Conservation (phyloP, 2,329 filamentous ascomycete species). For the Diaporthe destruens region DNA sequence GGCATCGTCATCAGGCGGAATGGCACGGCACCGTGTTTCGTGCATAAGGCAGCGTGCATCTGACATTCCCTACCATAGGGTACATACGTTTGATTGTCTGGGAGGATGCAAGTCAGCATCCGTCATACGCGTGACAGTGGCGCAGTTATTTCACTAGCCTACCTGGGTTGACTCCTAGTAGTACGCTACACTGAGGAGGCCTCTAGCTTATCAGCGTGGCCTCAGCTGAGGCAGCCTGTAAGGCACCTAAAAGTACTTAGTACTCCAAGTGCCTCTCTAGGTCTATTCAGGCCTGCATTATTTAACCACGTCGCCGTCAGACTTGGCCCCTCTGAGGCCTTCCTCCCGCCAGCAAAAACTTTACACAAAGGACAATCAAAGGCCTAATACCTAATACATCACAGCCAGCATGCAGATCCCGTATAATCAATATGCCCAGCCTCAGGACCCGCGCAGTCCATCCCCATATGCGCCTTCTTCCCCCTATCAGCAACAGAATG, state of each 20-base stretch:
- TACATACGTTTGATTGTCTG: neutral
- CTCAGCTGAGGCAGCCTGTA: slow-evolving; percentile 9
- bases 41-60: neutral
- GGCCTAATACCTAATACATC: too few relatives aligned
- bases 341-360: too few relatives aligned
- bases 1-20: neutral
- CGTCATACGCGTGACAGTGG: neutral
- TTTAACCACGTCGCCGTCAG: neutral
- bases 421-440: slow-evolving; percentile 28
- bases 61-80: neutral
- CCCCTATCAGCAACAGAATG: slow-evolving; percentile 25
- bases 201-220: neutral
- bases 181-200: slow-evolving; percentile 21
- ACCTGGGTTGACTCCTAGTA: neutral
- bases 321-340: too few relatives aligned
- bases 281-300: neutral
- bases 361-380: neutral
- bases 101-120: slow-evolving; percentile 18
- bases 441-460: neutral
- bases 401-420: slow-evolving; percentile 31
- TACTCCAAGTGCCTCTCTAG: neutral
- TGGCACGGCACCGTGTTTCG: neutral
- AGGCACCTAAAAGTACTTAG: neutral
- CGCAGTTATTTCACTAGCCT: neutral
- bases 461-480: slow-evolving; percentile 31